These are phyloP conservation scores for Cephalotrichum gorgonifer DNA, from an alignment of 2,329 filamentous ascomycete species.

Conservation along the genomic window DNA sequence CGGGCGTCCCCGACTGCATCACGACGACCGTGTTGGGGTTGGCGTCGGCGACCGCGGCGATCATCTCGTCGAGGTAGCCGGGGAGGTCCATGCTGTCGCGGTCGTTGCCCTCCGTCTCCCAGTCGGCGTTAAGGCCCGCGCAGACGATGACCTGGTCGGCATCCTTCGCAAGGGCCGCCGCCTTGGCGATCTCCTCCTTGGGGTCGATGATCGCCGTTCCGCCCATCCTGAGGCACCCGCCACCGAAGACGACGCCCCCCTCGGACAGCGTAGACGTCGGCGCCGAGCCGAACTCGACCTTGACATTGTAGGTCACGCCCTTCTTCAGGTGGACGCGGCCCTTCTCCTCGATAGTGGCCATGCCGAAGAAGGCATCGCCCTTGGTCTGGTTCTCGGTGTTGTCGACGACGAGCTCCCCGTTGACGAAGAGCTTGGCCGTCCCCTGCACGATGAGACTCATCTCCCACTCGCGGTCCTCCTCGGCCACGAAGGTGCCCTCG, in stretches of 20 bases:
- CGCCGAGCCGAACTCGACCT: conserved; percentile 49
- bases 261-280: conserved; percentile 44
- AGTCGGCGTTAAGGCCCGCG: conserved; percentile 68
- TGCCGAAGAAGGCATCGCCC: conserved; percentile 56
- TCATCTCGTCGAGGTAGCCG: conserved; percentile 59
- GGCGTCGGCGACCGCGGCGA: conserved; percentile 51
- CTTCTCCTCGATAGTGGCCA: conserved; percentile 52
- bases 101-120: conserved; percentile 73
- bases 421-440: conserved; percentile 54
- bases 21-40: conserved; percentile 65
- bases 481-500: conserved; percentile 48
- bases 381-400: conserved; percentile 53
- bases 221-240: conserved; percentile 53
- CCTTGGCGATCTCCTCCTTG: conserved; percentile 51
- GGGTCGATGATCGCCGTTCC: conserved; percentile 47
- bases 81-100: conserved; percentile 71
- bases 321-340: conserved; percentile 47
- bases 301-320: conserved; percentile 46
- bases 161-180: conserved; percentile 55
- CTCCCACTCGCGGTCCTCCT: conserved; percentile 51
- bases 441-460: conserved; percentile 57
- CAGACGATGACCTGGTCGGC: conserved; percentile 72
- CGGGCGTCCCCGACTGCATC: conserved; percentile 67
- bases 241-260: conserved; percentile 41
- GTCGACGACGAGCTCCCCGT: conserved; percentile 53